Conservation (phyloP, 2,329 filamentous ascomycete genomes). For the Talaromyces piceae region DNA sequence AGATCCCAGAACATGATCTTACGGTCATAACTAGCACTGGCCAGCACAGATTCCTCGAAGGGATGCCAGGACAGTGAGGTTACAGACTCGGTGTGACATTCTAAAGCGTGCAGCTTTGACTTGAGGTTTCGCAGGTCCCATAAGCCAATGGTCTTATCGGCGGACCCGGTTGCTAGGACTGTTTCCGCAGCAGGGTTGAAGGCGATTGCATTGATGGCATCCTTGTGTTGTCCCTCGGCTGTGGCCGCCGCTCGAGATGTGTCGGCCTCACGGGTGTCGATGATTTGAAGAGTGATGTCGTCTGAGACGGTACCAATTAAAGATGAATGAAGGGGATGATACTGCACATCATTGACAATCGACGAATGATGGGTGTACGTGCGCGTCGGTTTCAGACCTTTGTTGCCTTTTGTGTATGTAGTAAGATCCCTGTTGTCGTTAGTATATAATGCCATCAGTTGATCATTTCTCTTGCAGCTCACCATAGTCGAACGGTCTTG, state of each 20-base stretch:
- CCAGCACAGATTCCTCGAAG: slow-evolving; percentile 76
- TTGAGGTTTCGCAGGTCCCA: slow-evolving; percentile 93
- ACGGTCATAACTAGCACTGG: slow-evolving; percentile 85
- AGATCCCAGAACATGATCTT: slow-evolving; percentile 96
- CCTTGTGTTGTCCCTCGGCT: slow-evolving; percentile 67
- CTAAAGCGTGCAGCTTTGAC: slow-evolving; percentile 79
- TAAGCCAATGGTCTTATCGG: slow-evolving; percentile 87
- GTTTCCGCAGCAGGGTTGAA: slow-evolving; percentile 92
- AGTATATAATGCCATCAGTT: too few species aligned
- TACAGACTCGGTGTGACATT: slow-evolving; percentile 82
- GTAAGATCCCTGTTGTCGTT: slow-evolving; percentile 63
- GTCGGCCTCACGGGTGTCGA: slow-evolving; percentile 69
- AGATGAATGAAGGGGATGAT: slow-evolving; percentile 76
- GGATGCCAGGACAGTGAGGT: slow-evolving; percentile 95
- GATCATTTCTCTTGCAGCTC: slow-evolving; percentile 24
- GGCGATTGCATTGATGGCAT: slow-evolving; percentile 91
- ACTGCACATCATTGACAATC: slow-evolving; percentile 94
- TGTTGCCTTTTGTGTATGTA: slow-evolving; percentile 62
- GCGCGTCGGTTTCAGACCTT: slow-evolving; percentile 60
- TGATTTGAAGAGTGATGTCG: slow-evolving; percentile 83
- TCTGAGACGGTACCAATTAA: slow-evolving; percentile 93
- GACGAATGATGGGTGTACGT: slow-evolving; percentile 82
- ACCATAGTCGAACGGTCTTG: slow-evolving; percentile 85
- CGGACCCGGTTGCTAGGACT: slow-evolving; percentile 84
- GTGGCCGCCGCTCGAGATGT: slow-evolving; percentile 62